A percentile compares a stretch with the other conserved stretches of the same genome.
phyloP scores from a whole-genome alignment of 2,329 filamentous ascomycete genomes.

The Fusarium compactum region DNA sequence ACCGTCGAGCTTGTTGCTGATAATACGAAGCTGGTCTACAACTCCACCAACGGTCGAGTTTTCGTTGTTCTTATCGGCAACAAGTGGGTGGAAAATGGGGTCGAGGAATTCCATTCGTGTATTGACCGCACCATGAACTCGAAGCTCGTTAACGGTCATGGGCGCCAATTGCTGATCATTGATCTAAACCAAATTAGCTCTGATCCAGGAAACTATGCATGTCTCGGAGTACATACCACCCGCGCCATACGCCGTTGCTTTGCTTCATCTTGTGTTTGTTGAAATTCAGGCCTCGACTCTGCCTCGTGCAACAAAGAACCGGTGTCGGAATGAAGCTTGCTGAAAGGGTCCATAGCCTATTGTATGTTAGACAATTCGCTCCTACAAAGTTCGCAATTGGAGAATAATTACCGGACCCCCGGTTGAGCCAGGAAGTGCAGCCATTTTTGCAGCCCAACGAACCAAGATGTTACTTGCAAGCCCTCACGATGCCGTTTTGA shows the following conservation, averaged over 20 bases:
- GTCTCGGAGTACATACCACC: conserved; percentile 46
- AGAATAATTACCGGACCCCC: conserved; percentile 48
- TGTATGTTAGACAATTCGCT: conserved; percentile 40
- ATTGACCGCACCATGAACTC: conserved; percentile 83
- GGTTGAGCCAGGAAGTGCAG: conserved; percentile 48
- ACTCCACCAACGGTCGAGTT: conserved; percentile 85
- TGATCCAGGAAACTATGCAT: background rate
- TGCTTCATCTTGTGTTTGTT: conserved; percentile 54
- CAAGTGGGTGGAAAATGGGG: conserved; percentile 80
- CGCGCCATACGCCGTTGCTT: conserved; percentile 56
- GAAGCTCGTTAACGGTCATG: conserved; percentile 87
- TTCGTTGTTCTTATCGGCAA: conserved; percentile 74
- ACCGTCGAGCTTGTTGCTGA: conserved; percentile 79
- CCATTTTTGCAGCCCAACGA: conserved; percentile 49
- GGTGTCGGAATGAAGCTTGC: conserved; percentile 56
- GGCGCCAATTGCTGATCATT: conserved; percentile 86
- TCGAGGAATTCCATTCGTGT: conserved; percentile 89
- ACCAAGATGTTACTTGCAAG: conserved; percentile 34
- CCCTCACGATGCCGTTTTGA: conserved; percentile 38
- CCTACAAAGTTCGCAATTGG: background rate
- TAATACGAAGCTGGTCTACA: conserved; percentile 76
- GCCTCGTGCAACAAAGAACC: conserved; percentile 56
- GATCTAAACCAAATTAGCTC: conserved; percentile 50
- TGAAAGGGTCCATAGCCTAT: conserved; percentile 54
- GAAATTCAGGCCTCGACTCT: conserved; percentile 53